Percentiles rank a stretch among this genome's conserved stretches.
These are phyloP conservation scores for Peronospora belbahrii DNA, from an alignment of 352 stramenopile genomes.

Conservation along the genomic window DNA sequence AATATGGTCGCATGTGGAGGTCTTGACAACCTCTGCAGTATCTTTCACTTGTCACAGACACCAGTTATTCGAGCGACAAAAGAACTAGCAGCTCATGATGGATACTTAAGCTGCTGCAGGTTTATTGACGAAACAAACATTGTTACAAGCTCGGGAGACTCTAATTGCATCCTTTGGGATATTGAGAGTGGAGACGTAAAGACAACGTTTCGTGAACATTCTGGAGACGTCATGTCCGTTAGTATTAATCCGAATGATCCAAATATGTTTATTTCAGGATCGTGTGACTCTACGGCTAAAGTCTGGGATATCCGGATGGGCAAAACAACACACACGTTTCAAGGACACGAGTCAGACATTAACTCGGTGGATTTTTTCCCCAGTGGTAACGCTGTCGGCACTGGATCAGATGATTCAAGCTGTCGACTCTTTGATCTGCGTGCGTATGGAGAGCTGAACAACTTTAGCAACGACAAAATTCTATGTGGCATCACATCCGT, in stretches of 20 bases:
- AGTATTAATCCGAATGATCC: constrained; percentile 91
- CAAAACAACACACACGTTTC: constrained; percentile 95
- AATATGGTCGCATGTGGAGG: constrained; percentile 97
- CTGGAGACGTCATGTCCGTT: constrained; percentile 96
- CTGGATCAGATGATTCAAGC: constrained; percentile 95
- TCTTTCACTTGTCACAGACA: constrained; percentile 93
- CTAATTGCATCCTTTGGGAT: constrained; percentile 99
- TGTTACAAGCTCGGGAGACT: constrained; percentile 93
- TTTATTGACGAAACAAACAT: constrained; percentile 95
- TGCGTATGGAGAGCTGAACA: constrained; percentile 94
- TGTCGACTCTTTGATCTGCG: constrained; percentile 96
- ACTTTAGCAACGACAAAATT: constrained; percentile 96
- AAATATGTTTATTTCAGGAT: constrained; percentile 96
- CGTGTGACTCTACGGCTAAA: constrained; percentile 94
- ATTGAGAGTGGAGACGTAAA: constrained; percentile 91
- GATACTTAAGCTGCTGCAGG: constrained; percentile 96
- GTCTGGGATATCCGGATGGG: constrained; percentile 96
- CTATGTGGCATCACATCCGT: constrained; percentile 96
- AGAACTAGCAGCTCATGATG: constrained; percentile 96
- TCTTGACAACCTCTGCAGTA: constrained; percentile 99
- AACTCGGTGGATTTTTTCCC: constrained; percentile 98
- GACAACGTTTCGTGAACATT: constrained; percentile 96
- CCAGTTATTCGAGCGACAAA: constrained; percentile 88
- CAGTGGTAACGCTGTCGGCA: constrained; percentile 91
- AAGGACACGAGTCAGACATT: constrained; percentile 97